Percentiles rank a stretch among this genome's conserved stretches.
Conservation (phyloP, 2,329 filamentous ascomycete genomes). For the Fusarium camptoceras region DNA sequence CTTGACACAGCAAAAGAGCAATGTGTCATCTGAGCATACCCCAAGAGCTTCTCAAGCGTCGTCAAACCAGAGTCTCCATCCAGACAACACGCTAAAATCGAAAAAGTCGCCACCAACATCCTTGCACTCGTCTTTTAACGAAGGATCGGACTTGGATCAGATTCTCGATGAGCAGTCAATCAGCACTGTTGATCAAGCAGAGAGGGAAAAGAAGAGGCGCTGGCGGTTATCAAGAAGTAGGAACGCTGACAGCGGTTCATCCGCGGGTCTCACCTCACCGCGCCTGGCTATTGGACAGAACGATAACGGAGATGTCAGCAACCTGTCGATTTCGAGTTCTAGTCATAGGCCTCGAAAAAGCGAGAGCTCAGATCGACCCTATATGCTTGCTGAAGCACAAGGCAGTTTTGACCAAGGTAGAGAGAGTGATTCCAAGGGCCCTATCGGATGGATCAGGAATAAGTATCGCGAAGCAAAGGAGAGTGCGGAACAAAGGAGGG, state of each 20-base stretch:
- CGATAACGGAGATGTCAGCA: conserved; percentile 72
- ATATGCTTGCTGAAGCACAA: conserved; percentile 55
- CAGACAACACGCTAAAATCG: conserved; percentile 67
- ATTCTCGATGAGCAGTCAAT: conserved; percentile 66
- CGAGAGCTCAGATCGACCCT: conserved; percentile 61
- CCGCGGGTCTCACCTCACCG: conserved; percentile 58
- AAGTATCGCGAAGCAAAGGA: conserved; percentile 72
- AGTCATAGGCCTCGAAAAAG: conserved; percentile 62
- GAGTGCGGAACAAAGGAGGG: conserved; percentile 64
- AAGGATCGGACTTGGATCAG: conserved; percentile 83
- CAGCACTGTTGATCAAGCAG: conserved; percentile 58
- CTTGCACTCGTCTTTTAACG: conserved; percentile 80
- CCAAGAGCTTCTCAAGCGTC: conserved; percentile 61
- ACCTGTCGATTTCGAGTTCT: conserved; percentile 74
- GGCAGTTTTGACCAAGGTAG: conserved; percentile 54
- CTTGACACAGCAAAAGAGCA: conserved; percentile 41
- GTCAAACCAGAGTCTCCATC: conserved; percentile 56
- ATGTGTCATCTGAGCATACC: conserved; percentile 59
- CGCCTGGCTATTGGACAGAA: conserved; percentile 68
- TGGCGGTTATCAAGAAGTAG: conserved; percentile 76
- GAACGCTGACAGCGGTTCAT: conserved; percentile 66
- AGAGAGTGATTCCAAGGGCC: conserved; percentile 62
- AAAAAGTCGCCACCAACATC: conserved; percentile 81
- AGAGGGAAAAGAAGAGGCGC: conserved; percentile 77
- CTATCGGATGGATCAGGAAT: conserved; percentile 69